These are phyloP conservation scores for Botryotinia convoluta DNA, from an alignment of 2,329 filamentous ascomycete species.

Conservation along the genomic window DNA sequence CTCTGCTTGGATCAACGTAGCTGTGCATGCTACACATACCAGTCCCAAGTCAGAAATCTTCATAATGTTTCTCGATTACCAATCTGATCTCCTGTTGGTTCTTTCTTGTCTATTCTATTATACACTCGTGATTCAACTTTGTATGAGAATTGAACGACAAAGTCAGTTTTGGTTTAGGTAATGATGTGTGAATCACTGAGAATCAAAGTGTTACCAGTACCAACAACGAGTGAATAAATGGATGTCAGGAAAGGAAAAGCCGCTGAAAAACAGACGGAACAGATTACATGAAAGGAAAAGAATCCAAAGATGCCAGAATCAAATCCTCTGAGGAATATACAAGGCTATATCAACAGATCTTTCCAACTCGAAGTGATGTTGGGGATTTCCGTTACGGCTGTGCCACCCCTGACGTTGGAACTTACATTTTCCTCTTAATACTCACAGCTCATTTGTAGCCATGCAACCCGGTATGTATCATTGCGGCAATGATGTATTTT, in stretches of 20 bases:
- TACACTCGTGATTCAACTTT: neutral
- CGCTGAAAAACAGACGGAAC: too few relatives aligned
- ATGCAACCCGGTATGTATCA: neutral
- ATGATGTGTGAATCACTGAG: neutral
- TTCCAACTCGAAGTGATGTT: neutral
- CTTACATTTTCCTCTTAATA: neutral
- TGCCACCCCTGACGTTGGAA: neutral
- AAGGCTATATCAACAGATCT: neutral
- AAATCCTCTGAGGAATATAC: neutral
- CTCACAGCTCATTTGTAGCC: neutral
- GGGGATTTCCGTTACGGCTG: neutral
- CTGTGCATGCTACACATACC: slow-evolving; percentile 3
- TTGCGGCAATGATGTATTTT: neutral
- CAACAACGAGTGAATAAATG: neutral
- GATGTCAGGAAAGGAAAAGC: neutral
- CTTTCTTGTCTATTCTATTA: neutral
- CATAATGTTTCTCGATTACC: neutral
- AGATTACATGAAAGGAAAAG: neutral
- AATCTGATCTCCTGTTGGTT: neutral
- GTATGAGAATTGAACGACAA: neutral
- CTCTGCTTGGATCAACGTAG: slow-evolving; percentile 7
- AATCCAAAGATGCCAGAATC: neutral
- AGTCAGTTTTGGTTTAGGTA: neutral
- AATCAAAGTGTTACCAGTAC: neutral
- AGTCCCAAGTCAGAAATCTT: slow-evolving; percentile 7